A percentile compares a stretch with the other conserved stretches of the same genome.
phyloP scores from a whole-genome alignment of 306 rosid genomes.

The Prunus campanulata region DNA sequence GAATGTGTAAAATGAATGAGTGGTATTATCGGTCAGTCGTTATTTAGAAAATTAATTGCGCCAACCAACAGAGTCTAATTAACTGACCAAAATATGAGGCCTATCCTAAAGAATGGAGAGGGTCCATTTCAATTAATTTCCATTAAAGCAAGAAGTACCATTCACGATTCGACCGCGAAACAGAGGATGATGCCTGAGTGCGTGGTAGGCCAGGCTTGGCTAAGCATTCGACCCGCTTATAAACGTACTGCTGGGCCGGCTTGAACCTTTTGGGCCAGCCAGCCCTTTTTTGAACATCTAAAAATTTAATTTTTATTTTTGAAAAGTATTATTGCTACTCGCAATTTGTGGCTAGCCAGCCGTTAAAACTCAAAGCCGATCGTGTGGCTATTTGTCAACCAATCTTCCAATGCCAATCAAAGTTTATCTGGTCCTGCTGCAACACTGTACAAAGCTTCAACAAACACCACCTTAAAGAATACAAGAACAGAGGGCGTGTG shows the following conservation, averaged over 20 bases:
- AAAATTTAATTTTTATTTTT: too few species aligned
- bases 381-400: constrained; percentile 36
- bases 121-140: too few species aligned
- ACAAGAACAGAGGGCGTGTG: background rate
- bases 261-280: background rate
- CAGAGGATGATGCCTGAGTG: background rate
- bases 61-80: too few species aligned
- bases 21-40: background rate
- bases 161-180: too few species aligned
- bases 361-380: background rate
- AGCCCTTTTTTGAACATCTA: background rate
- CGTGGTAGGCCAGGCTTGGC: background rate
- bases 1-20: background rate
- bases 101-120: too few species aligned
- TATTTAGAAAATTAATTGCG: background rate
- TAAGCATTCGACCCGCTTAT: background rate
- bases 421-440: constrained; percentile 28
- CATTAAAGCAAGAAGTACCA: too few species aligned
- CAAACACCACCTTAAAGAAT: background rate
- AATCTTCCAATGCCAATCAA: constrained; percentile 27
- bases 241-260: background rate
- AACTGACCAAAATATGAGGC: too few species aligned
- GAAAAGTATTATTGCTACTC: too few species aligned
- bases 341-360: background rate
- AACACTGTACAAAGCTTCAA: constrained; percentile 8